phyloP scores from a whole-genome alignment of 2,329 filamentous ascomycete genomes.

The Pestalotiopsis sp. region DNA sequence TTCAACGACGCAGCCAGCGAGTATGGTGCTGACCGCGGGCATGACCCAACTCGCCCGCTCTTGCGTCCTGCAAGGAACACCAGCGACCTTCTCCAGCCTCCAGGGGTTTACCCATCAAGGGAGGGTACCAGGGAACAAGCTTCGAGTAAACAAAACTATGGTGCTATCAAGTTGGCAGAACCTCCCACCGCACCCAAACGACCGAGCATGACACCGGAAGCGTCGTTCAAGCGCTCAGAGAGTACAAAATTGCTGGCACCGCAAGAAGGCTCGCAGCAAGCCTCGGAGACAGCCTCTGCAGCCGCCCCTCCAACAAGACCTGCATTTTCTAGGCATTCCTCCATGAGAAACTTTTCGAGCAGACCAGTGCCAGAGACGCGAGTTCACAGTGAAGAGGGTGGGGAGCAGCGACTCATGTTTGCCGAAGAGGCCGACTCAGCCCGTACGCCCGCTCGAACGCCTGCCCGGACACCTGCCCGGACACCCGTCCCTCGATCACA shows the following conservation, averaged over 20 bases:
- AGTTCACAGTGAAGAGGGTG: constrained; percentile 55
- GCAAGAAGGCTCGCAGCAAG: constrained; percentile 9
- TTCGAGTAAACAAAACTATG: constrained; percentile 26
- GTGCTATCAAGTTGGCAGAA: constrained; percentile 22
- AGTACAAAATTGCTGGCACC: constrained; percentile 15
- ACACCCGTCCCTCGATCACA: constrained; percentile 36
- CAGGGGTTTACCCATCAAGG: constrained; percentile 26
- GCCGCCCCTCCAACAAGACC: constrained; percentile 32
- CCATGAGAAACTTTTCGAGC: constrained; percentile 61
- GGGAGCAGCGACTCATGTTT: constrained; percentile 67
- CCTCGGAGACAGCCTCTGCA: constrained; percentile 8
- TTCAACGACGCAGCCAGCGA: constrained; percentile 43
- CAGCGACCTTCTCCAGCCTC: constrained; percentile 38
- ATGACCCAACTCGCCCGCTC: constrained; percentile 29
- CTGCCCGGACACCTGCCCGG: constrained; percentile 16
- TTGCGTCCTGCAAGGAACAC: constrained; percentile 32
- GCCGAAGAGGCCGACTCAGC: constrained; percentile 48
- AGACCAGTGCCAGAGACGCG: constrained; percentile 64
- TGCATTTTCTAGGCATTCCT: constrained; percentile 46
- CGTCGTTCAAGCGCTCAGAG: constrained; percentile 14
- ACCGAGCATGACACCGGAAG: constrained; percentile 18
- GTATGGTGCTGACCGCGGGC: constrained; percentile 39
- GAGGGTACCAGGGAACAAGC: constrained; percentile 20
- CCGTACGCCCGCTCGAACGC: constrained; percentile 22
- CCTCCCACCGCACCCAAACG: constrained; percentile 13